Conservation (phyloP, 441 rosid genomes). For the Manihot esculenta region DNA sequence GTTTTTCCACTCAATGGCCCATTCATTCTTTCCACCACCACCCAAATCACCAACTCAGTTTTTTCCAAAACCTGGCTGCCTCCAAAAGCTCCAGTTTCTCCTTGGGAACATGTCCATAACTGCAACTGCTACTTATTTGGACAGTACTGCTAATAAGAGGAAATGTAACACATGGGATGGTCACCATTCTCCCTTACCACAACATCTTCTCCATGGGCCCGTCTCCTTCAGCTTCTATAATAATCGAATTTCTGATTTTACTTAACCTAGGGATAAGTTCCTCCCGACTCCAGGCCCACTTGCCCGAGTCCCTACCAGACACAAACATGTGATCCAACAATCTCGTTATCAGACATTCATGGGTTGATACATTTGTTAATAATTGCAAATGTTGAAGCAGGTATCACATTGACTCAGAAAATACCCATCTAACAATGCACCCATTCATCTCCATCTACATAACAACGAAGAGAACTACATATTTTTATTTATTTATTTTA, state of each 20-base stretch:
- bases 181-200: conserved; percentile 20
- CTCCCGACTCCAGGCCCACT: conserved; percentile 14
- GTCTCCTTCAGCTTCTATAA: conserved; percentile 14
- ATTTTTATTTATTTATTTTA: conserved; percentile 3
- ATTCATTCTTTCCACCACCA: conserved; percentile 9
- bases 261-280: conserved; percentile 12
- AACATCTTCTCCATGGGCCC: conserved; percentile 26
- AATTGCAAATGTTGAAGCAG: background rate
- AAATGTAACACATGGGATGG: conserved; percentile 33
- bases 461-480: background rate
- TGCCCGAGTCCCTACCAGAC: conserved; percentile 11
- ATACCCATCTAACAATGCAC: too few species aligned
- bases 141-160: conserved; percentile 15
- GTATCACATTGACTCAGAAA: background rate
- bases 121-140: conserved; percentile 15
- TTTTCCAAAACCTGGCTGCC: conserved; percentile 17
- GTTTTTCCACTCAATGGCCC: conserved; percentile 23
- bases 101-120: conserved; percentile 24
- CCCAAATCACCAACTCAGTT: conserved; percentile 14
- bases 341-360: background rate
- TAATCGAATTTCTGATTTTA: conserved; percentile 17
- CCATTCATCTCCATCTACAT: too few species aligned
- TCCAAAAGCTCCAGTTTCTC: conserved; percentile 13
- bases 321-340: conserved; percentile 23
- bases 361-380: background rate